Base-by-base conservation (phyloP, 495 filamentous ascomycete genomes). In the Glarea lozoyensis region DNA sequence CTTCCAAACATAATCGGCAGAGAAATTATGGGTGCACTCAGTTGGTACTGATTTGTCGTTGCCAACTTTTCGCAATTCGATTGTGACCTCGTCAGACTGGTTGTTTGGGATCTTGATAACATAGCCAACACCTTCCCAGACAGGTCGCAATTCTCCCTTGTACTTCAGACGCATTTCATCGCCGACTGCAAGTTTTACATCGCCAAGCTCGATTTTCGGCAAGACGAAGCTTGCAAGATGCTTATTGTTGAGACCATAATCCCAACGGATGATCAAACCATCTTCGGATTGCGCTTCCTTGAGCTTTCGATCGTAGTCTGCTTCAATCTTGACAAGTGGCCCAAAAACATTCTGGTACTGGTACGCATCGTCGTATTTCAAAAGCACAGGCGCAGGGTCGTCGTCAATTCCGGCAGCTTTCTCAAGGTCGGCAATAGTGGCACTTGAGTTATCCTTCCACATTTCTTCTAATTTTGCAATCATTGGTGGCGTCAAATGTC, bases 21-120 rank as follows among this genome's bases (percentile, higher is more conserved):
- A 94, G 62, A 97, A 99, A 57, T 94, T 93, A 61, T 94, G 88
- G 1, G 93, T 96, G 67, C 93, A 96, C 55, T 99, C 92, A 0
- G 88, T 96, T 2, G 92, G 90, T 5, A 97, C 88, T 20, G 84
- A 86, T 59, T 97, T 97, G 62, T 96, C 88, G 46, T 84, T 82
- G 27, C 84, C 85, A 54, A 87, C 87, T 48, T 87, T 82, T 22
- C 92, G 84, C 52, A 99, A 67, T 58, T 99, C 92, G 39, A 99
- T 83, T 11, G 87, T 92, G 37, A 99, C 92, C 58, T 99, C 93
- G 53, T 99, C 93, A 12, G 88, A 95, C 66, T 95, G 88, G 61
- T 97, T 97, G 70, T 99, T 97, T 5, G 92, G 92, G 48, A 99
- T 97, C 66, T 99, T 99, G 65, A 97, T 88, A 40, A 99, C 92